Conservation (phyloP, 2,329 filamentous ascomycete species). For the Trichoderma sp. region DNA sequence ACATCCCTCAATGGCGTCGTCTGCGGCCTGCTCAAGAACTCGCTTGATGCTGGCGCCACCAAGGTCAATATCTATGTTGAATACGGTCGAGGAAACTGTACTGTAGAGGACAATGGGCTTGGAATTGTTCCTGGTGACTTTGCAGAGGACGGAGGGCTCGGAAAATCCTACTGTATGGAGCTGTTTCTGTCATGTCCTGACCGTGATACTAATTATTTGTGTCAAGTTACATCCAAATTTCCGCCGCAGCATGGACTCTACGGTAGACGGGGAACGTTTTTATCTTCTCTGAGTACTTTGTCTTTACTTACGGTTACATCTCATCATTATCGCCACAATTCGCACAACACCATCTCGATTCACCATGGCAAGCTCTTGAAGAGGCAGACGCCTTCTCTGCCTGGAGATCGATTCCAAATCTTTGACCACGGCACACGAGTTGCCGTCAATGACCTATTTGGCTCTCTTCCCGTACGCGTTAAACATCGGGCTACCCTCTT, state of each 20-base stretch:
- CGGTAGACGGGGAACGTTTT: constrained; percentile 70
- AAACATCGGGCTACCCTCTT: constrained; percentile 67
- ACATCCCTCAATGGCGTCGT: constrained; percentile 70
- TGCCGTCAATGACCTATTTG: constrained; percentile 77
- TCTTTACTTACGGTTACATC: constrained; percentile 78
- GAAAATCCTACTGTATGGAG: constrained; percentile 68
- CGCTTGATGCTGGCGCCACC: constrained; percentile 73
- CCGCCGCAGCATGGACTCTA: constrained; percentile 48
- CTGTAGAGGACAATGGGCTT: constrained; percentile 77
- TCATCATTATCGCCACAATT: constrained; percentile 58
- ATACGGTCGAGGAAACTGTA: constrained; percentile 71
- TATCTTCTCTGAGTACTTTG: constrained; percentile 72
- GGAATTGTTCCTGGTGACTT: constrained; percentile 79
- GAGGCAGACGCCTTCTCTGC: constrained; percentile 60
- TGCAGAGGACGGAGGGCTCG: constrained; percentile 64
- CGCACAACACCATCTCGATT: constrained; percentile 64
- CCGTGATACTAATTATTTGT: constrained; percentile 18
- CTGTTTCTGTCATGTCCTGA: not conserved
- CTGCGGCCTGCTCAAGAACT: constrained; percentile 74
- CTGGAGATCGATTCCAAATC: constrained; percentile 54
- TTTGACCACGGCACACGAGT: constrained; percentile 72
- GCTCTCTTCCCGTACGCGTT: constrained; percentile 84
- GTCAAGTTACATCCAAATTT: constrained; percentile 75
- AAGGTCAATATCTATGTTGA: constrained; percentile 71
- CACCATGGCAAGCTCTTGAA: constrained; percentile 67